Evolutionary conservation across 140 eudicot species (phyloP).

Genomic region (Bidens hawaiensis): DNA sequence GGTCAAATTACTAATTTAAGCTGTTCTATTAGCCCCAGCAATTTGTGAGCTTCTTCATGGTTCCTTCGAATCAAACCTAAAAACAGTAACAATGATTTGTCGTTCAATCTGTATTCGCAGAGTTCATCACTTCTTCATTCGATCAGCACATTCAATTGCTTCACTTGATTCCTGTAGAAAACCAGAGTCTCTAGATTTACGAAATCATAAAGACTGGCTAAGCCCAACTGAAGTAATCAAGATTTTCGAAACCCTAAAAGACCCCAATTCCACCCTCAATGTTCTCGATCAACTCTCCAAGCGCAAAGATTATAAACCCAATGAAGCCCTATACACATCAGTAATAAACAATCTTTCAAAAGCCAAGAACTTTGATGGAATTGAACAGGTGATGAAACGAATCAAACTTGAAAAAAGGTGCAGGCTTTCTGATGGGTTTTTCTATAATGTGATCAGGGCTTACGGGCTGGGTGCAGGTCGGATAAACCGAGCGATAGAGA

Average conservation of each 20-base stretch:
- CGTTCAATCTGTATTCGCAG: conserved; percentile 22
- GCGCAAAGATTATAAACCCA: conserved; percentile 77
- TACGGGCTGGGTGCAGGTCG: conserved; percentile 73
- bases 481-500: conserved; percentile 50
- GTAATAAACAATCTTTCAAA: conserved; percentile 50
- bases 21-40: not conserved
- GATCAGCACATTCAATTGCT: conserved; percentile 19
- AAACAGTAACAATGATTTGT: conserved; percentile 10
- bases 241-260: conserved; percentile 55
- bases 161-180: conserved; percentile 21
- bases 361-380: conserved; percentile 55
- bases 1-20: too few relatives aligned
- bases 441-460: conserved; percentile 59
- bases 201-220: conserved; percentile 78
- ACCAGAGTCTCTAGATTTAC: conserved; percentile 25
- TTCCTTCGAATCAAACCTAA: not conserved
- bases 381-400: conserved; percentile 51
- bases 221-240: conserved; percentile 64
- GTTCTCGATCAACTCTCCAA: conserved; percentile 53
- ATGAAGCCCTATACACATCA: conserved; percentile 56
- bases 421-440: conserved; percentile 64
- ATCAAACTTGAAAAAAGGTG: conserved; percentile 53
- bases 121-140: not conserved
- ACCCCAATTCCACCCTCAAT: conserved; percentile 53
- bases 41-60: not conserved